Evolutionary conservation across 345 rosid species (phyloP), one percentile per base, ranked within the genome.

Genomic region (Eucalyptus marginata): DNA sequence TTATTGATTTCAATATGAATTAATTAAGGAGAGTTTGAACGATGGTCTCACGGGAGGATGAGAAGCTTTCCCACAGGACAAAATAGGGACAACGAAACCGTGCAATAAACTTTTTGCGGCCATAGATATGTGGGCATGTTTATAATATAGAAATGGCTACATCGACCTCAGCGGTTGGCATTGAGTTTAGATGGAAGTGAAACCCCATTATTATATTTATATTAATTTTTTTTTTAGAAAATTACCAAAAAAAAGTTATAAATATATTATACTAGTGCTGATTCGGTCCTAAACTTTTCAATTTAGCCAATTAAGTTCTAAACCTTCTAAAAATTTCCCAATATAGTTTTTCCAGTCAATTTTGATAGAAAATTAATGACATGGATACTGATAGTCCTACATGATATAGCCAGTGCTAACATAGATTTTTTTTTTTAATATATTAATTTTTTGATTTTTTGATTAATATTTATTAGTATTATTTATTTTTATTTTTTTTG

Each of bases 221-320:
- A n/a, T 68, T 68, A 29, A 12, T 68, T 68, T 7, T n/a, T n/a
- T n/a, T 3, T 33, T 2, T 16, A 16, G 0, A 68, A 18, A 18
- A 3, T 33, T 18, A 18, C 7, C 24, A 71, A 33, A 71, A 17
- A 33, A 18, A 0, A 40, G 40, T 33, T 1, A 18, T 33, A 71
- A 3, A 71, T 2, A 0, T 33, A 5, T 68, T 9, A 1, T 1
- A 17, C 0, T 0, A 1, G 1, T 0, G 0, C 0, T 0, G 2
- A 68, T 68, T 68, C 0, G 3, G 2, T 68, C 6, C 0, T 71
- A 2, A 17, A 33, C 1, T 9, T 71, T 71, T 33, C 1, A 5
- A 33, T 68, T 68, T 68, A 0, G 20, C 3, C 0, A 68, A 17
- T 33, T 36, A 31, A 17, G 1, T 33, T 9, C 2, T 68, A 68